Conservation (phyloP, 179 eudicot genomes). For the Monotropa hypopitys region DNA sequence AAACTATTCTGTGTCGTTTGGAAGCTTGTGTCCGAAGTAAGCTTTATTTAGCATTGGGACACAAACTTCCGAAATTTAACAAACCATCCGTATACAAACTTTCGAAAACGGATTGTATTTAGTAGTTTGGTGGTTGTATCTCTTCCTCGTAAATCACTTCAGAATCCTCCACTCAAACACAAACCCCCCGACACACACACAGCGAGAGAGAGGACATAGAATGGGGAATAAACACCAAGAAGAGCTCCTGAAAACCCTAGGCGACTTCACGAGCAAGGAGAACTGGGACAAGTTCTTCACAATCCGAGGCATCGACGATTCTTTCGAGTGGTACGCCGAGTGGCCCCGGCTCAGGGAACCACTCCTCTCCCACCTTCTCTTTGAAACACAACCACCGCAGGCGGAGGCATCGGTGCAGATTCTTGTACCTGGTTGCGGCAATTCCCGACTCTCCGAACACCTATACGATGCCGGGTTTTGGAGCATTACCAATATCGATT, state of each 20-base stretch:
- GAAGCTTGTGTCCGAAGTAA: no score
- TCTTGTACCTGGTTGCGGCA: constrained; percentile 87
- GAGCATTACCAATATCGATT: constrained; percentile 71
- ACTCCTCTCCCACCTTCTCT: constrained; percentile 37
- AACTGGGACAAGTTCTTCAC: constrained; percentile 93
- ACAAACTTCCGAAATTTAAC: no score
- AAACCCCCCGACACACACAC: no score
- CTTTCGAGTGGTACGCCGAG: constrained; percentile 97
- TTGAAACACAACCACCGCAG: not conserved
- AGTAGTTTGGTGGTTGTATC: no score
- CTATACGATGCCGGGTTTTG: constrained; percentile 66
- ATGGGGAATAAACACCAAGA: constrained; percentile 22
- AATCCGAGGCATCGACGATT: constrained; percentile 46
- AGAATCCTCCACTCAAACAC: not conserved
- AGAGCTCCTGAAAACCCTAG: constrained; percentile 60
- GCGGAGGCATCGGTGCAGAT: constrained; percentile 27
- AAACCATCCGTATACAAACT: no score
- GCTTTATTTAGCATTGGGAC: no score
- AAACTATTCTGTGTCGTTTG: no score
- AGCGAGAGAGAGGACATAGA: not conserved
- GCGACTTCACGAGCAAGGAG: constrained; percentile 75
- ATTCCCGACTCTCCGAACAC: constrained; percentile 67
- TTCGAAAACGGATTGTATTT: no score
- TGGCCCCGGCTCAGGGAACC: constrained; percentile 61
- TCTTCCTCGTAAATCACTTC: not conserved